Evolutionary conservation across 2,329 filamentous ascomycete genomes (phyloP).

Genomic region (Trichoderma aggressivum): DNA sequence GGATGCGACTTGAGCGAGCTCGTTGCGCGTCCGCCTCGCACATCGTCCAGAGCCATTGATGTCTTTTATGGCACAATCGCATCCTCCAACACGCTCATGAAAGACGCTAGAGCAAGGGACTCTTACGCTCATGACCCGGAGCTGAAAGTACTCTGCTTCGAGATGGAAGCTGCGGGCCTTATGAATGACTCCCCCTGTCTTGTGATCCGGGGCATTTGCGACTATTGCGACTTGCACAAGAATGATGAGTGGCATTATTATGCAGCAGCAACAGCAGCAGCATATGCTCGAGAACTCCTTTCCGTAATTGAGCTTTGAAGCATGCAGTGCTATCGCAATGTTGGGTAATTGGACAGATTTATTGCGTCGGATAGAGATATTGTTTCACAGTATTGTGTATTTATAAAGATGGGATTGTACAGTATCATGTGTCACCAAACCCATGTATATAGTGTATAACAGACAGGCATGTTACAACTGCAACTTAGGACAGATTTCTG

Average conservation of each 20-base stretch:
- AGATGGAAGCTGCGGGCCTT: conserved; percentile 19
- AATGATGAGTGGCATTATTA: conserved; percentile 7
- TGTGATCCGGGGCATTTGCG: conserved; percentile 19
- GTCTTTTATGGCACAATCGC: not conserved
- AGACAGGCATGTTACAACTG: no score
- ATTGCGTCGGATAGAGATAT: not conserved
- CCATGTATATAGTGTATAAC: not conserved
- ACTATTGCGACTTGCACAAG: conserved; percentile 18
- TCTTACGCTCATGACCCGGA: not conserved
- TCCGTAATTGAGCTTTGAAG: not conserved
- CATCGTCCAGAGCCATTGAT: not conserved
- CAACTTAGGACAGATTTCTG: no score
- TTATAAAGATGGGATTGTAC: no score
- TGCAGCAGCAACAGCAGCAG: not conserved
- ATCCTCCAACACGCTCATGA: not conserved
- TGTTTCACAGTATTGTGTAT: no score
- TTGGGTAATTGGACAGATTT: not conserved
- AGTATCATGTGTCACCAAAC: no score
- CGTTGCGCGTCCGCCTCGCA: not conserved
- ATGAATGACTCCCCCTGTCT: conserved; percentile 15
- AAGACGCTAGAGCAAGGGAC: not conserved
- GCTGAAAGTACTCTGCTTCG: conserved; percentile 5
- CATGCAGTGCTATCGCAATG: not conserved
- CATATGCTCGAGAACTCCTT: not conserved
- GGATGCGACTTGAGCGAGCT: not conserved